phyloP scores from a whole-genome alignment of 345 rosid genomes.

The Moringa oleifera region DNA sequence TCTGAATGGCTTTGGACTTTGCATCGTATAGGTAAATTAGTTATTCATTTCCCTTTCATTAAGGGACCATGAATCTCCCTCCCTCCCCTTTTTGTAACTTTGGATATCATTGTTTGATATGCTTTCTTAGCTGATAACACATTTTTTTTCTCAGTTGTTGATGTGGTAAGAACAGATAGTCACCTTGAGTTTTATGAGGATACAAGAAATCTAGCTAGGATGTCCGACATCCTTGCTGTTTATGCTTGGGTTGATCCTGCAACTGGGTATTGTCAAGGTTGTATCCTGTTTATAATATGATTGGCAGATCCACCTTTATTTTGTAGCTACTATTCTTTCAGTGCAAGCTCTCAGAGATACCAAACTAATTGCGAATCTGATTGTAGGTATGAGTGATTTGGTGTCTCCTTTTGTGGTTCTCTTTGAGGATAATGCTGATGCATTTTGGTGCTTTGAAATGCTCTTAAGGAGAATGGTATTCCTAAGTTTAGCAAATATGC shows the following conservation, averaged over 20 bases:
- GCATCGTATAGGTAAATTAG: conserved; percentile 70
- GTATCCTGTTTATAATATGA: conserved; percentile 5
- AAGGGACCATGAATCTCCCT: too few species aligned
- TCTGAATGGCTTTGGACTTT: conserved; percentile 97
- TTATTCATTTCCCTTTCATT: not conserved
- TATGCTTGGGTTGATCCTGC: conserved; percentile 97
- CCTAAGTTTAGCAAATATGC: conserved; percentile 2
- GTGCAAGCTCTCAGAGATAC: not conserved
- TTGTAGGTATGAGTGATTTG: conserved; percentile 90
- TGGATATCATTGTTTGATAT: not conserved
- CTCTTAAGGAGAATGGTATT: conserved; percentile 90
- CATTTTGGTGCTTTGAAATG: conserved; percentile 99
- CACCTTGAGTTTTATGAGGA: conserved; percentile 92
- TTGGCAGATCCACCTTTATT: not conserved
- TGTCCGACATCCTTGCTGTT: conserved; percentile 94
- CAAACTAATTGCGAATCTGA: conserved; percentile 20
- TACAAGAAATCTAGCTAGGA: conserved; percentile 75
- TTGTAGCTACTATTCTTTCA: conserved; percentile 2
- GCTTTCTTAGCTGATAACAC: conserved; percentile 14
- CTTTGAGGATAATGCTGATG: conserved; percentile 89
- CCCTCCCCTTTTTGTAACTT: not conserved
- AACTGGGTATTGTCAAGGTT: conserved; percentile 98
- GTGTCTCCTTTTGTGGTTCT: conserved; percentile 89
- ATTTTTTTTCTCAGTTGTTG: conserved; percentile 58
- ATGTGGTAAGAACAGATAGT: conserved; percentile 91